Evolutionary conservation across 352 stramenopile genomes (phyloP).

Genomic region (Phytopythium helicoides): DNA sequence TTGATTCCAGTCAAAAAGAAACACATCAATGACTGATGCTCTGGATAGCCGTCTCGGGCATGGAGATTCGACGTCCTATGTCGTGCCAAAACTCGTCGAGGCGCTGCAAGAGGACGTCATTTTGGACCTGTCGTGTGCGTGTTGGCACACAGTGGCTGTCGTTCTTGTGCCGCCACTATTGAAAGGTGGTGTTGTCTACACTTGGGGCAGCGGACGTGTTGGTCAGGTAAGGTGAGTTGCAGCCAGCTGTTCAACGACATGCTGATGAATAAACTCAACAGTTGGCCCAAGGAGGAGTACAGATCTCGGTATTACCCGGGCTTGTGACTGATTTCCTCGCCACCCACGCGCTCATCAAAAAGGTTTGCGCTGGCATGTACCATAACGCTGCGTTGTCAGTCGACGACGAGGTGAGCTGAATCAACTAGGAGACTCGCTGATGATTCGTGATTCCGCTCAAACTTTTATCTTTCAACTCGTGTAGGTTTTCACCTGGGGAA

Average conservation of each 20-base stretch:
- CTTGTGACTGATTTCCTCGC: slow-evolving; percentile 82
- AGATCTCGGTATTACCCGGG: slow-evolving; percentile 66
- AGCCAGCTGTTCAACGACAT: neutral
- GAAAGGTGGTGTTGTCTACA: slow-evolving; percentile 88
- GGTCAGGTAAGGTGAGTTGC: slow-evolving; percentile 62
- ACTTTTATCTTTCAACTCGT: too few species aligned
- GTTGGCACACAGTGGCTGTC: slow-evolving; percentile 88
- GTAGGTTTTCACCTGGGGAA: slow-evolving; percentile 92
- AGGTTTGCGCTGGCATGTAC: slow-evolving; percentile 84
- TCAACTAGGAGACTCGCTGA: neutral
- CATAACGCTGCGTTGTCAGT: slow-evolving; percentile 90
- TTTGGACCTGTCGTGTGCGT: slow-evolving; percentile 74
- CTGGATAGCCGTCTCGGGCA: slow-evolving; percentile 59
- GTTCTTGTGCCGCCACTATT: slow-evolving; percentile 86
- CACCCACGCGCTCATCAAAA: slow-evolving; percentile 83
- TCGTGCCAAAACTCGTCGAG: slow-evolving; percentile 75
- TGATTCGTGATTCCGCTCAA: neutral
- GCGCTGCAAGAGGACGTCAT: slow-evolving; percentile 69
- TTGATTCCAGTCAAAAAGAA: neutral
- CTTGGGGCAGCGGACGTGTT: slow-evolving; percentile 92
- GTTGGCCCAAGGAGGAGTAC: slow-evolving; percentile 66
- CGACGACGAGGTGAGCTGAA: slow-evolving; percentile 73
- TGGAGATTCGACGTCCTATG: slow-evolving; percentile 64
- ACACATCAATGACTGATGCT: neutral
- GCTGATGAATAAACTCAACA: slow-evolving; percentile 12